Evolutionary conservation across 1,284 basidiomycete species (phyloP).

Genomic region (Paramarasmius palmivorus): DNA sequence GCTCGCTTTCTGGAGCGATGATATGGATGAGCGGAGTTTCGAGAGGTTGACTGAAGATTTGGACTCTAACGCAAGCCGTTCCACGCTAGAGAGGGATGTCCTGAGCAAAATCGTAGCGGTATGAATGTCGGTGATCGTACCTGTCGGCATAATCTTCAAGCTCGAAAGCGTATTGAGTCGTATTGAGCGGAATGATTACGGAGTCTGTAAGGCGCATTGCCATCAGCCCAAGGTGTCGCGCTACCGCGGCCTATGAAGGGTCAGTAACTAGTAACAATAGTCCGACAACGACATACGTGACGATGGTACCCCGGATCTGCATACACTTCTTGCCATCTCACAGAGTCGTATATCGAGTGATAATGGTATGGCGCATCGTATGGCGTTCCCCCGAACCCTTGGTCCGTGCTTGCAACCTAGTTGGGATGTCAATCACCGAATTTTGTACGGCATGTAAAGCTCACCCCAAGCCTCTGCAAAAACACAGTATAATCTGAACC

Average conservation of each 20-base stretch:
- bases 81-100: constrained; percentile 39
- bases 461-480: constrained; percentile 41
- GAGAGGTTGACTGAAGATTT: constrained; percentile 12
- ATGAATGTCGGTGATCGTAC: constrained; percentile 32
- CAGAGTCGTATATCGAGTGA: constrained; percentile 78
- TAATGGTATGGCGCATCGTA: constrained; percentile 77
- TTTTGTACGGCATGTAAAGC: no score
- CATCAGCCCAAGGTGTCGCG: constrained; percentile 62
- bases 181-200: constrained; percentile 69
- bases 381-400: constrained; percentile 41
- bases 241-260: constrained; percentile 26
- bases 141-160: constrained; percentile 58
- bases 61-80: constrained; percentile 24
- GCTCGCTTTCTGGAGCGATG: constrained; percentile 52
- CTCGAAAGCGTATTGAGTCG: constrained; percentile 72
- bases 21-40: constrained; percentile 31
- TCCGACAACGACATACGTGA: constrained; percentile 45
- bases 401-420: constrained; percentile 51
- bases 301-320: constrained; percentile 77
- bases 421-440: no score
- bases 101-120: constrained; percentile 2
- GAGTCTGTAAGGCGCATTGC: constrained; percentile 63
- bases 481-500: constrained; percentile 79
- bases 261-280: not conserved
- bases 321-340: constrained; percentile 73